Base-by-base conservation (phyloP, 257 asterid genomes). In the Parsonsia alboflavescens region DNA sequence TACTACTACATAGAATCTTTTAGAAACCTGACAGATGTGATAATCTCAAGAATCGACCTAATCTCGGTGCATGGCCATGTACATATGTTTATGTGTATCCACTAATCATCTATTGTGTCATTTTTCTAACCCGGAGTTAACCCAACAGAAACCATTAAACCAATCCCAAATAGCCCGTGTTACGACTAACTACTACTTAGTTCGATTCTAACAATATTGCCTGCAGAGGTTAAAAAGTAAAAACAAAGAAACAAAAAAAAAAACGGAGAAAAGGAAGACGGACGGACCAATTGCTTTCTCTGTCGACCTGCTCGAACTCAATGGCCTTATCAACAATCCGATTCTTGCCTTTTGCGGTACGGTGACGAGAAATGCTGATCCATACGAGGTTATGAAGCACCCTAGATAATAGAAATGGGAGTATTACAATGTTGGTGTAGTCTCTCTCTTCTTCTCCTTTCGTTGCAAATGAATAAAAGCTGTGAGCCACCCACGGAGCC, bases 241-340 rank as follows among this genome's bases (percentile, higher is more conserved):
- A n/a, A n/a, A n/a, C n/a, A n/a, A n/a, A n/a, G n/a, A n/a, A 33
- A 33, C 39, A 0, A 21, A 13, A 10, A 22, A 17, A 39, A 16
- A 22, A 36, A 0, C 19, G 68, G 21, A 26, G 15, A 45, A 46
- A 46, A 3, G 8, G 16, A 45, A 3, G 6, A 69, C 58, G 22
- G 49, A 69, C 58, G 22, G 49, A 85, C 97, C 97, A 90, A 80
- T 79, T 88, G 79, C 78, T 87, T 78, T 91, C 96, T 53, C 96
- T 82, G 76, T 91, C 97, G 7, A 91, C 96, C 53, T 92, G 97
- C 0, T 90, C 95, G 17, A 90, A 92, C n/a, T 90, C 97, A 24
- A 92, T 90, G 81, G 76, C 75, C 58, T 83, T 81, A n/a, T 89
- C 93, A 17, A 91, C 73, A 13, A 91, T 89, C 7, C 94, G 68